Evolutionary conservation across 2,329 filamentous ascomycete genomes (phyloP).

Genomic region (Neofusicoccum cordaticola): DNA sequence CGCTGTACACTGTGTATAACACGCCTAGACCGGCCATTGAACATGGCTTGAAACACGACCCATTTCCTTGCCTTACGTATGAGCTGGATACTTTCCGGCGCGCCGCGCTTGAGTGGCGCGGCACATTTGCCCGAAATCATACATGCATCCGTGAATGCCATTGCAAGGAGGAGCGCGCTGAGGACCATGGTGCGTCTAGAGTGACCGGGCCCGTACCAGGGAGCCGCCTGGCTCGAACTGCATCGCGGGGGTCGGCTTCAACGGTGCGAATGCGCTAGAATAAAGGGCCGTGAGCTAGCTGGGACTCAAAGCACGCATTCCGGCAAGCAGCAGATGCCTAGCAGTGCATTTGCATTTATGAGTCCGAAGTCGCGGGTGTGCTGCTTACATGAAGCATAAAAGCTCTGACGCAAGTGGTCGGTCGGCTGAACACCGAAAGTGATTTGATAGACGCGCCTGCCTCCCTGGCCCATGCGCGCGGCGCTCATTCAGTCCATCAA

Average conservation of each 20-base stretch:
- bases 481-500: conserved; percentile 4
- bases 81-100: neutral
- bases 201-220: neutral
- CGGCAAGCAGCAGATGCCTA: neutral
- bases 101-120: neutral
- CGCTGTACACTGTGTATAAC: conserved; percentile 14
- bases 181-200: neutral
- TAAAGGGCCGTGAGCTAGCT: neutral
- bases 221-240: no score
- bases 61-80: neutral
- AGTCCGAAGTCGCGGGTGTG: neutral
- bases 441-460: neutral
- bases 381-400: conserved; percentile 13
- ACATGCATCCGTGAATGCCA: no score
- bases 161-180: neutral
- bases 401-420: conserved; percentile 13
- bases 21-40: conserved; percentile 3
- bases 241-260: neutral
- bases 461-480: neutral
- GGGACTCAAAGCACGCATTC: neutral
- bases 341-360: neutral
- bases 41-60: conserved; percentile 1
- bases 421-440: neutral
- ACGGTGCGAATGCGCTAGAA: neutral
- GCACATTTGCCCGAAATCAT: neutral